Evolutionary conservation across 1,284 basidiomycete genomes (phyloP).

Genomic region (Flammula alnicola): DNA sequence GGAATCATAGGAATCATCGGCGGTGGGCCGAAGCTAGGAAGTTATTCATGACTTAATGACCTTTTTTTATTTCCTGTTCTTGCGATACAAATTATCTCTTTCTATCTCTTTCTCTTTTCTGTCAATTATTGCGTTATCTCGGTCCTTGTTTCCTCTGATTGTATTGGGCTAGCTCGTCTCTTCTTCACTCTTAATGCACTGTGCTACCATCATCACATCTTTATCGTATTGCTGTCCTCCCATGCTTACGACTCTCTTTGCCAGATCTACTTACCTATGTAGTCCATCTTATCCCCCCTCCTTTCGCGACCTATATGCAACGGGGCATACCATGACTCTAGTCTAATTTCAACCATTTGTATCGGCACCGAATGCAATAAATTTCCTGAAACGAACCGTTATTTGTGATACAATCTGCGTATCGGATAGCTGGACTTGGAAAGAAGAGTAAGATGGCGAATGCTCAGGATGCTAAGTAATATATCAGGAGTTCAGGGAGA

Average conservation of each 20-base stretch:
- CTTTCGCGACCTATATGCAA: too few relatives aligned
- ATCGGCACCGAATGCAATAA: too few relatives aligned
- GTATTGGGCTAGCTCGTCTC: slow-evolving; percentile 14
- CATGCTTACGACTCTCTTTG: slow-evolving; percentile 18
- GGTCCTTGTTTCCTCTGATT: slow-evolving; percentile 13
- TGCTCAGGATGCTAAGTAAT: too few relatives aligned
- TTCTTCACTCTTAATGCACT: slow-evolving; percentile 16
- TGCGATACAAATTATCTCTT: slow-evolving; percentile 17
- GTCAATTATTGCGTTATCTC: slow-evolving; percentile 15
- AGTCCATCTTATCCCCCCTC: too few relatives aligned
- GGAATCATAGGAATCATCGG: slow-evolving; percentile 4
- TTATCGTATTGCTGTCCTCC: slow-evolving; percentile 23
- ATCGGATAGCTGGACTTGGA: too few relatives aligned
- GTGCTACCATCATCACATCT: slow-evolving; percentile 19
- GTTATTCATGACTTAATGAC: slow-evolving; percentile 22
- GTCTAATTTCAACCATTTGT: too few relatives aligned
- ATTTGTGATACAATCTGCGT: too few relatives aligned
- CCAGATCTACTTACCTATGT: neutral
- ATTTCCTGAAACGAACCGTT: too few relatives aligned
- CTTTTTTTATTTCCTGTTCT: slow-evolving; percentile 8
- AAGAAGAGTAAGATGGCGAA: too few relatives aligned
- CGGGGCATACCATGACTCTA: too few relatives aligned
- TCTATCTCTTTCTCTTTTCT: slow-evolving; percentile 19
- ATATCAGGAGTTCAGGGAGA: too few relatives aligned
- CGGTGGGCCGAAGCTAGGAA: slow-evolving; percentile 6